Evolutionary conservation across 768 basidiomycete species (phyloP), one percentile per base, ranked within the genome.

Genomic region (Cystofilobasidium bisporidii): DNA sequence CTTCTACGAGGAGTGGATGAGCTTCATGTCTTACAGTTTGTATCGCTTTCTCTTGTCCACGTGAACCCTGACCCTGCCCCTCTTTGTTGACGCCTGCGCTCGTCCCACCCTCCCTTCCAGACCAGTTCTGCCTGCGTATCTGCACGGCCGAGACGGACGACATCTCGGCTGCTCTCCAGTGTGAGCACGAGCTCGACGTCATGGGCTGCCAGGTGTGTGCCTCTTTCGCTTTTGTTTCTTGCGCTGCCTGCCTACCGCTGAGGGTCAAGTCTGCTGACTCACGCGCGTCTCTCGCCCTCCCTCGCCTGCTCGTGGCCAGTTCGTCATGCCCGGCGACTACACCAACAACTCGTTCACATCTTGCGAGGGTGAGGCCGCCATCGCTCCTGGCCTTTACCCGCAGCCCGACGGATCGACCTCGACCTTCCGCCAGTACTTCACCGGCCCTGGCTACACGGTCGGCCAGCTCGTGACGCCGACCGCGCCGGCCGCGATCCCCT

Each of bases 381-480:
- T 59, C 59, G 63, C 71, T 22, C 67, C 64, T 6, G 65, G 70
- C 50, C 63, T 69, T 14, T 69, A 69, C 68, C 68, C 68, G 33
- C 63, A 60, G 50, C 47, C 63, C 17, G 68, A 71, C 55, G 72
- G 72, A 32, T 22, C 53, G 20, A 71, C 78, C 22, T 87, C 85
- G 18, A 86, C 85, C 0, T 87, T 83, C 79, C 75, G 81, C 73
- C 87, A 89, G 79, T 53, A 45, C 45, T 57, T 30, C 57, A 40
- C 28, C 33, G 59, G 48, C 47, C 45, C 47, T n/a, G 63, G 56
- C 30, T 69, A 50, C 26, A 69, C 68, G n/a, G 57, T 69, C n/a
- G 85, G 85, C 43, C 76, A 84, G 38, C 79, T 81, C 0, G 74
- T 69, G 0, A 86, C 83, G 1, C 85, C 86, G 18, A 47, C 79